phyloP scores from a whole-genome alignment of 176 grass and related monocot species.

The Triticum timopheevii region DNA sequence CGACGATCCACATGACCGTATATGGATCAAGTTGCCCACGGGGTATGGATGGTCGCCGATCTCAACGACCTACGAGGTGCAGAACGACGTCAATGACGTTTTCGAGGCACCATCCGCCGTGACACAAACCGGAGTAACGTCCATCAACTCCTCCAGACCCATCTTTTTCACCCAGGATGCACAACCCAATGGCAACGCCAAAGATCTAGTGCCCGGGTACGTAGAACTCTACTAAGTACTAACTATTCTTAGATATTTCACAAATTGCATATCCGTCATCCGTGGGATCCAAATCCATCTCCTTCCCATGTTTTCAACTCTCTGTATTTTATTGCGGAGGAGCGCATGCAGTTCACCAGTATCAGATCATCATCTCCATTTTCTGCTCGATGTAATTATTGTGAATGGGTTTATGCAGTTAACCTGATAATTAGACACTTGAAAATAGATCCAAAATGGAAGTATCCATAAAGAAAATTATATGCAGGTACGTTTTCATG shows the following conservation, averaged over 20 bases:
- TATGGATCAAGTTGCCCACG: neutral
- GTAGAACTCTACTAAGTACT: neutral
- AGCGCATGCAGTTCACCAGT: too few species aligned
- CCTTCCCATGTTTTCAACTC: too few species aligned
- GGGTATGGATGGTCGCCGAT: neutral
- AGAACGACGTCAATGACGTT: neutral
- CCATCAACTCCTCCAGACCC: constrained; percentile 37
- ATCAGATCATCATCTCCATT: too few species aligned
- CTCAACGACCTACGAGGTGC: constrained; percentile 24
- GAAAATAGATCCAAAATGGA: too few species aligned
- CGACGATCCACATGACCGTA: constrained; percentile 35
- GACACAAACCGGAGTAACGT: constrained; percentile 50
- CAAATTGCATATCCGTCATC: too few species aligned
- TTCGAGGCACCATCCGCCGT: constrained; percentile 46
- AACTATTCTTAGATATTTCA: too few species aligned
- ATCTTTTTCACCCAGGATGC: constrained; percentile 28
- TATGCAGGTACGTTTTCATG: constrained; percentile 27
- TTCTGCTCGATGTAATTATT: too few species aligned
- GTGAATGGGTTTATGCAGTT: too few species aligned
- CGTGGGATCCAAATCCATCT: too few species aligned
- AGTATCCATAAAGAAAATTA: too few species aligned
- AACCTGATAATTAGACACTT: too few species aligned
- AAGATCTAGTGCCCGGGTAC: constrained; percentile 6
- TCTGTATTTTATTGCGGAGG: too few species aligned
- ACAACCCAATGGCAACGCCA: neutral